Evolutionary conservation across 1,139 yeast species (phyloP), one percentile per base, ranked within the genome.

Genomic region (Candida smagusa): DNA sequence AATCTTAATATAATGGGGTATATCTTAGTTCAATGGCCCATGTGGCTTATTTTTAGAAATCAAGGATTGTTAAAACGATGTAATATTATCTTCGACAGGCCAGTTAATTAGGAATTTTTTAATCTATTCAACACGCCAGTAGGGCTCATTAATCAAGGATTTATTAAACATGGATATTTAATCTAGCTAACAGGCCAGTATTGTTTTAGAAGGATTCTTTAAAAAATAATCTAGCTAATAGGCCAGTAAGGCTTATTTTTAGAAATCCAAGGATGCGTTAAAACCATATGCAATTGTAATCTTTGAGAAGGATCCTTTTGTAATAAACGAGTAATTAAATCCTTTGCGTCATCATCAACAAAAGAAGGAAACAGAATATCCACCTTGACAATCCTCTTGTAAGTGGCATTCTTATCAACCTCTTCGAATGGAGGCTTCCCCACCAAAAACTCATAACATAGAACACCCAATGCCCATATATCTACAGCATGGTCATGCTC

Each of bases 361-460:
- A 66, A 81, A 4, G 72, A 62, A 0, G 97, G 97, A 38, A 88
- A 79, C 32, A 71, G 64, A 44, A 88, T 65, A 54, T 87, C 96
- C 3, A 87, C 88, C 43, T 72, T 77, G 11, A 84, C 81, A 31
- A 92, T 92, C 44, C 94, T 69, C 51, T 79, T 79, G 54, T 85
- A 87, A 0, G 97, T 92, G 19, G 84, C 77, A 45, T 77, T 77
- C 40, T 82, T 77, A 39, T 79, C 83, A 22, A 74, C 74, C 51
- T 85, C 95, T 56, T 90, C 97, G 59, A 92, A 92, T 0, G 98
- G 92, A 1, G 98, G 97, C 35, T 74, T 74, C 0, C 97, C 98
- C 2, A 85, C 92, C 2, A 92, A 64, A 40, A 92, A 75, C 57
- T 92, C 98, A 54, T 84, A 92, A 43, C 90, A 76, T 31, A 92